phyloP scores from a whole-genome alignment of 352 stramenopile genomes.

The Phytophthora capsici region DNA sequence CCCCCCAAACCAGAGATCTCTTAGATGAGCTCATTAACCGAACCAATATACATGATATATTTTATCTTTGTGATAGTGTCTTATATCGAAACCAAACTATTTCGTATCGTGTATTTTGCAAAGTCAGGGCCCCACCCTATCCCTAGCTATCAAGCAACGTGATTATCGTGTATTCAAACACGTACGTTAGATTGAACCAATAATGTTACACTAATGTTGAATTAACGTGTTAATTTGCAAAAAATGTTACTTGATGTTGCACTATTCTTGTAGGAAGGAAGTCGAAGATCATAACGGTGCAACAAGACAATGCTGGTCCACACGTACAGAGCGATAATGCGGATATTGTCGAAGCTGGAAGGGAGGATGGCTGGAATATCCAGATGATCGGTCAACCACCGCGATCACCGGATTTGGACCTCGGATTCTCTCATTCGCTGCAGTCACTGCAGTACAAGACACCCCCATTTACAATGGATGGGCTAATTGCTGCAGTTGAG shows the following conservation, averaged over 20 bases:
- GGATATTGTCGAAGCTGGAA: not conserved
- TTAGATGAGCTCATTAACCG: too few relatives aligned
- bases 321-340: slow-evolving; percentile 1
- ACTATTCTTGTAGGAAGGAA: not conserved
- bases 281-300: not conserved
- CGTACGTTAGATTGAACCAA: too few relatives aligned
- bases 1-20: too few relatives aligned
- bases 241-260: not conserved
- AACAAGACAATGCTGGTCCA: slow-evolving; percentile 1
- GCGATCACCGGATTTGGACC: not conserved
- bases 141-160: too few relatives aligned
- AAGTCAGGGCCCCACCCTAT: too few relatives aligned
- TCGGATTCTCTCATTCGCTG: not conserved
- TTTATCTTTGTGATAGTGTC: too few relatives aligned
- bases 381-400: slow-evolving; percentile 3
- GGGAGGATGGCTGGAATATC: not conserved
- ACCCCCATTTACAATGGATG: too few relatives aligned
- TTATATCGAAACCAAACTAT: too few relatives aligned
- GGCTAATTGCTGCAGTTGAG: too few relatives aligned
- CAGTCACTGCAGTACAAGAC: not conserved
- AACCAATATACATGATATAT: too few relatives aligned
- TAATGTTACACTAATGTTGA: not conserved
- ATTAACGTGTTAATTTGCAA: not conserved
- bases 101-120: too few relatives aligned
- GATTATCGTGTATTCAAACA: too few relatives aligned